Base-by-base conservation (phyloP, 2,329 filamentous ascomycete species). In the Neonectria punicea region DNA sequence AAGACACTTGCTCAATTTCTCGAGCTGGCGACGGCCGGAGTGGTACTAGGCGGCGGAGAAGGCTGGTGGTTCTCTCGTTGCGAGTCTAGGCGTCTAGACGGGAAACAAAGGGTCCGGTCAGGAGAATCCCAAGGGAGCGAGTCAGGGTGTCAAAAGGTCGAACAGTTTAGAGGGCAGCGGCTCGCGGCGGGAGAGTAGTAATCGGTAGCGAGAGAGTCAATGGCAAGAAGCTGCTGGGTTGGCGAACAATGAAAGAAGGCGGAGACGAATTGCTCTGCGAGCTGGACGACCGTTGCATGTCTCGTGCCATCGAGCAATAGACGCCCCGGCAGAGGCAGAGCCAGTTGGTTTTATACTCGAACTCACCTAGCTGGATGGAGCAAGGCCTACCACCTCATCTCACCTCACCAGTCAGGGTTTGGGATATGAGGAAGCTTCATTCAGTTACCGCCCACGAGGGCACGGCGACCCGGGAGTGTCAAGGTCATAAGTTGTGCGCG, bases 271-370 rank as follows among this genome's bases (percentile, higher is more conserved):
- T 76, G 75, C 75, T 78, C 76, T 76, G 77, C 74, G 75, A 77
- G 75, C 73, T 75, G 74, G 76, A 80, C 73, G 72, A 75, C 76
- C 71, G 77, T 75, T 79, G 79, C 76, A 72, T 77, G 76, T 79
- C 78, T 81, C 78, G 79, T 81, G 79, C 80, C 80, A 81, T 72
- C 71, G 72, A 78, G 64, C 72, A 72, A 69, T 39, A 67, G 73
- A 55, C 55, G 55, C 56, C 67, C 61, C 66, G 71, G 58, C 72
- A 74, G 75, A 78, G 76, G 77, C 77, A 78, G 76, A 75, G 77
- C 75, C 73, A 77, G 74, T 79, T 78, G 77, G 69, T 74, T 82
- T 81, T 80, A 80, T 80, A 80, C 73, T 73, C 69, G 61, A 69
- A 68, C 69, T 63, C 69, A 63, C 56, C 46, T 73, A 67, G 61